Percentiles rank a stretch among this genome's conserved stretches.
Evolutionary conservation across 2,329 filamentous ascomycete species (phyloP).

Genomic region (Aspergillus sp.): DNA sequence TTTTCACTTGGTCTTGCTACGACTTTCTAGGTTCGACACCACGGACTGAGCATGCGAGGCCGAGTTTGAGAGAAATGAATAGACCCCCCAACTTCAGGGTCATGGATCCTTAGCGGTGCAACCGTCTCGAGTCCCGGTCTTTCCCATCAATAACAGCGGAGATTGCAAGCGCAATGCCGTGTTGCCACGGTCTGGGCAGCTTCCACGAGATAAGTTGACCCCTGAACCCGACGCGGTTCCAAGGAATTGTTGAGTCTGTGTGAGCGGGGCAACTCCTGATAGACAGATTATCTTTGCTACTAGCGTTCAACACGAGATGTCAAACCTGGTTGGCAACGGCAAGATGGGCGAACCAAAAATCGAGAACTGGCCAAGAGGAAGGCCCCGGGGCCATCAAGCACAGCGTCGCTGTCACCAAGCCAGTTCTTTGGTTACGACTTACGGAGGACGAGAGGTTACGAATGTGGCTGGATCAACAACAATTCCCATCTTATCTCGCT

Average conservation of each 20-base stretch:
- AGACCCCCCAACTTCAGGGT: neutral
- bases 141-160: conserved; percentile 3
- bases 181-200: too few relatives aligned
- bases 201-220: neutral
- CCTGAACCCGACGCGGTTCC: conserved; percentile 3
- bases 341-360: neutral
- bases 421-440: neutral
- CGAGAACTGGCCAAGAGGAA: neutral
- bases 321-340: conserved; percentile 6
- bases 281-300: neutral
- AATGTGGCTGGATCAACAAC: neutral
- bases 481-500: neutral
- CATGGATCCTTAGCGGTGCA: neutral
- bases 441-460: neutral
- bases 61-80: neutral
- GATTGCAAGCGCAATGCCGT: neutral
- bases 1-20: neutral
- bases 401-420: neutral
- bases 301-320: conserved; percentile 8
- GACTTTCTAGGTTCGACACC: neutral
- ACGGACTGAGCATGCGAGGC: neutral
- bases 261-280: neutral
- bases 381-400: neutral
- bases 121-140: neutral
- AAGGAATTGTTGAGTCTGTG: neutral